A percentile compares a stretch with the other conserved stretches of the same genome.
Evolutionary conservation across 2,329 filamentous ascomycete species (phyloP).

Genomic region (Claviceps arundinis): DNA sequence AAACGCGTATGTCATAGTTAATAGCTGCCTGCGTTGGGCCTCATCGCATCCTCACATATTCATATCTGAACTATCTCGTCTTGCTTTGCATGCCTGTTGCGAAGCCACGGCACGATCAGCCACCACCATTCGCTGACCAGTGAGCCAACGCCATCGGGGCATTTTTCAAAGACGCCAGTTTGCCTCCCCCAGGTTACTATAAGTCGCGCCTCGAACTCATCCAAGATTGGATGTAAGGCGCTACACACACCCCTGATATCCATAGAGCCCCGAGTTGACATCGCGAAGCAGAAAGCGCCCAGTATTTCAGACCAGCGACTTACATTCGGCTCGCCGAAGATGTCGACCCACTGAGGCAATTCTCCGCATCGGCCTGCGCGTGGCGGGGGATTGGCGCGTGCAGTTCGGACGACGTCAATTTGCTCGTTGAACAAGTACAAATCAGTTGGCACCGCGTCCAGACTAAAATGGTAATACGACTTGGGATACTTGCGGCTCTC

Average conservation of each 20-base stretch:
- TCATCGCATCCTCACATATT: background rate
- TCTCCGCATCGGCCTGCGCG: conserved; percentile 28
- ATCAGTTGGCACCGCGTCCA: conserved; percentile 50
- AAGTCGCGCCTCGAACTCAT: conserved; percentile 48
- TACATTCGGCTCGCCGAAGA: conserved; percentile 46
- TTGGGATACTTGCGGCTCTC: conserved; percentile 56
- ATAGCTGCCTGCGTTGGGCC: background rate
- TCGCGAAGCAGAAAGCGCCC: conserved; percentile 45
- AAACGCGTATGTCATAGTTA: background rate
- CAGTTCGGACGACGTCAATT: conserved; percentile 26
- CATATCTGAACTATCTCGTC: background rate
- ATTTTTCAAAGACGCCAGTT: conserved; percentile 35
- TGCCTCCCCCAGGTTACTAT: conserved; percentile 45
- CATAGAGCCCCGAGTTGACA: conserved; percentile 49
- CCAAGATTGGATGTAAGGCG: conserved; percentile 43
- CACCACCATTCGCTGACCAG: conserved; percentile 55
- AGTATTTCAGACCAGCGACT: conserved; percentile 52
- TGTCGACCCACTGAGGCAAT: conserved; percentile 60
- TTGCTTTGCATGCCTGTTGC: background rate
- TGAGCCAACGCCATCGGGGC: conserved; percentile 26
- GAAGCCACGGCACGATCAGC: conserved; percentile 32
- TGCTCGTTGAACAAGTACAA: conserved; percentile 43
- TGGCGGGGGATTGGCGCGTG: conserved; percentile 27
- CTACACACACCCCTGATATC: conserved; percentile 37
- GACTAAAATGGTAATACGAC: conserved; percentile 48